phyloP scores from a whole-genome alignment of 768 basidiomycete genomes.

The Boletus rex-veris region DNA sequence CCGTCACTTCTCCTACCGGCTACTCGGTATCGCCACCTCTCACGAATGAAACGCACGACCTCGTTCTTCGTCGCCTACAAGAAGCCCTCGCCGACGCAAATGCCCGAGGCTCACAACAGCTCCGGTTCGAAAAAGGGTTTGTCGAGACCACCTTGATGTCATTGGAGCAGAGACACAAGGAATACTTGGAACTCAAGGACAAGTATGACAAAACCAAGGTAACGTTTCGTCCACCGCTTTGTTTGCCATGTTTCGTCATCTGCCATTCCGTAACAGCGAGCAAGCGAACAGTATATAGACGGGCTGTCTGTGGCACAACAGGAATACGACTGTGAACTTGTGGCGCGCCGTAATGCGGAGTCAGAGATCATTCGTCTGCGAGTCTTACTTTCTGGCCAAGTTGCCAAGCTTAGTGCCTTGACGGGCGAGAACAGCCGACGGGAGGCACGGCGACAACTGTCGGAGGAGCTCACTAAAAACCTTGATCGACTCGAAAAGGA shows the following conservation, averaged over 20 bases:
- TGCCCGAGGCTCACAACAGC: slow-evolving; percentile 54
- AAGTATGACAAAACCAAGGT: slow-evolving; percentile 90
- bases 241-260: background rate
- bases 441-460: slow-evolving; percentile 75
- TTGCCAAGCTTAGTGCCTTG: slow-evolving; percentile 79
- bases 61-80: slow-evolving; percentile 50
- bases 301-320: slow-evolving; percentile 90
- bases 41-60: slow-evolving; percentile 39
- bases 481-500: slow-evolving; percentile 80
- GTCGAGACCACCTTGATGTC: slow-evolving; percentile 66
- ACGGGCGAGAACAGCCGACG: slow-evolving; percentile 74
- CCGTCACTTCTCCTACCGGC: slow-evolving; percentile 42
- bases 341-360: slow-evolving; percentile 85
- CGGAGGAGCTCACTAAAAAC: slow-evolving; percentile 73
- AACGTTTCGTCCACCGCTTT: slow-evolving; percentile 20
- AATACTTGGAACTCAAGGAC: slow-evolving; percentile 60
- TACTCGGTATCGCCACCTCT: slow-evolving; percentile 25
- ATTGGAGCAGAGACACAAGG: slow-evolving; percentile 61
- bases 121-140: slow-evolving; percentile 71
- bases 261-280: slow-evolving; percentile 50
- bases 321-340: slow-evolving; percentile 91
- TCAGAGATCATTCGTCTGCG: slow-evolving; percentile 85
- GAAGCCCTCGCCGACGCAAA: slow-evolving; percentile 61
- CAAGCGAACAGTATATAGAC: slow-evolving; percentile 88
- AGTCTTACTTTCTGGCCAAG: slow-evolving; percentile 86